Percentiles rank a stretch among this genome's conserved stretches.
Evolutionary conservation across 1,284 basidiomycete species (phyloP).

Genomic region (Agroathelia rolfsii): DNA sequence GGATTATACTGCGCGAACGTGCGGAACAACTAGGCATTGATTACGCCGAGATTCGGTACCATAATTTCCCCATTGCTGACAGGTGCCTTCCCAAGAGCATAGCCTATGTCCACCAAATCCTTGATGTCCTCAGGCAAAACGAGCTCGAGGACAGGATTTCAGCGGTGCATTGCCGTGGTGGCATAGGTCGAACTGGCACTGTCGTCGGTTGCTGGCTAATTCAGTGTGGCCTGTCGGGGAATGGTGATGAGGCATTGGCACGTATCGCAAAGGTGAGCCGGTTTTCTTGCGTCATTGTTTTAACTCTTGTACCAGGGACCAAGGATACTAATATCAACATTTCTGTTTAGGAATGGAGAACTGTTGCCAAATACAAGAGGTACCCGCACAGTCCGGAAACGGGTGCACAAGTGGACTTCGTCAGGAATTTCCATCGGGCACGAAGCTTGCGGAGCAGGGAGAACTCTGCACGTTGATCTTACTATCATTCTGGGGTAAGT

Average conservation of each 20-base stretch:
- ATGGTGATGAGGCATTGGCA: slow-evolving; percentile 51
- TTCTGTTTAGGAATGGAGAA: slow-evolving; percentile 70
- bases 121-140: slow-evolving; percentile 48
- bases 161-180: slow-evolving; percentile 69
- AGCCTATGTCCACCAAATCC: slow-evolving; percentile 44
- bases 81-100: slow-evolving; percentile 48
- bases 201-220: slow-evolving; percentile 73
- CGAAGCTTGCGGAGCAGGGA: slow-evolving; percentile 11
- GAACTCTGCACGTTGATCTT: not conserved
- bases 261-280: slow-evolving; percentile 52
- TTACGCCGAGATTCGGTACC: slow-evolving; percentile 46
- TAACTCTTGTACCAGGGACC: too few relatives aligned
- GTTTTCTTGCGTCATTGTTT: too few relatives aligned
- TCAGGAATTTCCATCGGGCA: slow-evolving; percentile 47
- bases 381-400: slow-evolving; percentile 73
- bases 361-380: slow-evolving; percentile 63
- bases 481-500: too few relatives aligned
- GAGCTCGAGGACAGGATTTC: slow-evolving; percentile 41
- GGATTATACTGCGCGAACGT: slow-evolving; percentile 42
- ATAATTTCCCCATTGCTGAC: slow-evolving; percentile 68
- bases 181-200: slow-evolving; percentile 67
- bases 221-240: slow-evolving; percentile 46
- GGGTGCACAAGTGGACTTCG: slow-evolving; percentile 64
- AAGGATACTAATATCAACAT: too few relatives aligned
- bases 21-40: slow-evolving; percentile 46